Evolutionary conservation across 2,329 filamentous ascomycete genomes (phyloP).

Genomic region (Nannizziopsis barbatae): DNA sequence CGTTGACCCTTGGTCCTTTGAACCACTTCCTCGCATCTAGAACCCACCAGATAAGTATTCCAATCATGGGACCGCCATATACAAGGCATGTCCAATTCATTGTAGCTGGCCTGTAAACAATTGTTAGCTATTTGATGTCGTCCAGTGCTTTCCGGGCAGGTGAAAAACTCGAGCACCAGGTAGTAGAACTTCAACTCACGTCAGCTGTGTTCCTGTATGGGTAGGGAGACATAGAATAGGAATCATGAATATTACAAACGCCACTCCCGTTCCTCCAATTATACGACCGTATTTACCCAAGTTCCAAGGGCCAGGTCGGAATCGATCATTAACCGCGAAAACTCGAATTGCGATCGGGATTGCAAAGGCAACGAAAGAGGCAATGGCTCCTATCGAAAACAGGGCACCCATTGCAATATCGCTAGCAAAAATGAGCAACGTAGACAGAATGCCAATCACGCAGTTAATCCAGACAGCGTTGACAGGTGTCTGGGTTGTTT

Average conservation of each 20-base stretch:
- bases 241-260: constrained; percentile 55
- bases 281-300: constrained; percentile 49
- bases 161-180: neutral
- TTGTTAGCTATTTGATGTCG: neutral
- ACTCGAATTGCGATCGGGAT: constrained; percentile 36
- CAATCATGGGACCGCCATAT: constrained; percentile 53
- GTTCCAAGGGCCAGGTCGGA: constrained; percentile 58
- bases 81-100: constrained; percentile 64
- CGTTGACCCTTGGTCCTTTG: constrained; percentile 57
- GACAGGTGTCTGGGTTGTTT: constrained; percentile 52
- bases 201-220: constrained; percentile 45
- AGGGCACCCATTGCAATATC: constrained; percentile 53
- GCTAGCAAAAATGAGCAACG: constrained; percentile 56
- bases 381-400: constrained; percentile 59
- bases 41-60: constrained; percentile 51
- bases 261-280: constrained; percentile 46
- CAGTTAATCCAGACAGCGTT: constrained; percentile 61
- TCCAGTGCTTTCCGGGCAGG: no score
- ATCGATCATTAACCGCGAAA: constrained; percentile 47
- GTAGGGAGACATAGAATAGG: constrained; percentile 57
- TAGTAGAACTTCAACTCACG: constrained; percentile 21
- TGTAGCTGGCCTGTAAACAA: constrained; percentile 25
- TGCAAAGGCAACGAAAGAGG: constrained; percentile 47
- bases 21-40: constrained; percentile 57
- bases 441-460: constrained; percentile 47